A percentile compares a stretch with the other conserved stretches of the same genome.
These are phyloP conservation scores for Cucurbita pepo DNA, from an alignment of 306 rosid genomes.

Conservation along the genomic window DNA sequence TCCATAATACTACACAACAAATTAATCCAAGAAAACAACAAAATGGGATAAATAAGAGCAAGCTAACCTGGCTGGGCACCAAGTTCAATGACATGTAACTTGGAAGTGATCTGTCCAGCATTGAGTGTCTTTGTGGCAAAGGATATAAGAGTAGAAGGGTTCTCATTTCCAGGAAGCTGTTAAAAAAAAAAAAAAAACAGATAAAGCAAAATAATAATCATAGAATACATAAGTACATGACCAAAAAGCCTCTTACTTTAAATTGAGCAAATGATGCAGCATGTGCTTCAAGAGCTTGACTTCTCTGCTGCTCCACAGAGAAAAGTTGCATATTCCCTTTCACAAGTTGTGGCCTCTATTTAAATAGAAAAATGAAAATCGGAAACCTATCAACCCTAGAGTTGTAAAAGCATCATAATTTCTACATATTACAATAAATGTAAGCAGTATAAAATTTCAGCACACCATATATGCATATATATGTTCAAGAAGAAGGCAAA, in stretches of 20 bases:
- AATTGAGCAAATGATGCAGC: conserved; percentile 95
- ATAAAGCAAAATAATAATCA: not conserved
- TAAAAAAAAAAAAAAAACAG: not conserved
- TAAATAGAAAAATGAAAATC: conserved; percentile 6
- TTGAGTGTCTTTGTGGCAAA: conserved; percentile 87
- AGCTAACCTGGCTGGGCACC: conserved; percentile 96
- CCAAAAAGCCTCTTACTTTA: conserved; percentile 29
- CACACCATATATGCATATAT: not conserved
- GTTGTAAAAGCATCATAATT: not conserved
- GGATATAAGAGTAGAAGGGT: conserved; percentile 71
- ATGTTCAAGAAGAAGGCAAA: not conserved
- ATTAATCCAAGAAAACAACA: not conserved
- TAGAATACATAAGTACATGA: not conserved
- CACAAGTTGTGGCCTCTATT: conserved; percentile 86
- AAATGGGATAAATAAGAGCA: not conserved
- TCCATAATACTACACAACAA: conserved; percentile 1
- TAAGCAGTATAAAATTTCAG: not conserved
- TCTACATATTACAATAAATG: not conserved
- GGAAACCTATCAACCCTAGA: conserved; percentile 5
- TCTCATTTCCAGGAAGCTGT: conserved; percentile 91
- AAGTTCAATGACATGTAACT: conserved; percentile 87
- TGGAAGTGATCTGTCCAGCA: conserved; percentile 87
- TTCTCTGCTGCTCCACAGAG: conserved; percentile 93
- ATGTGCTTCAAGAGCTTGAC: conserved; percentile 99
- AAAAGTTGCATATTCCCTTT: conserved; percentile 98